Evolutionary conservation across 495 filamentous ascomycete genomes (phyloP).

Genomic region (Aspergillus homomorphus): DNA sequence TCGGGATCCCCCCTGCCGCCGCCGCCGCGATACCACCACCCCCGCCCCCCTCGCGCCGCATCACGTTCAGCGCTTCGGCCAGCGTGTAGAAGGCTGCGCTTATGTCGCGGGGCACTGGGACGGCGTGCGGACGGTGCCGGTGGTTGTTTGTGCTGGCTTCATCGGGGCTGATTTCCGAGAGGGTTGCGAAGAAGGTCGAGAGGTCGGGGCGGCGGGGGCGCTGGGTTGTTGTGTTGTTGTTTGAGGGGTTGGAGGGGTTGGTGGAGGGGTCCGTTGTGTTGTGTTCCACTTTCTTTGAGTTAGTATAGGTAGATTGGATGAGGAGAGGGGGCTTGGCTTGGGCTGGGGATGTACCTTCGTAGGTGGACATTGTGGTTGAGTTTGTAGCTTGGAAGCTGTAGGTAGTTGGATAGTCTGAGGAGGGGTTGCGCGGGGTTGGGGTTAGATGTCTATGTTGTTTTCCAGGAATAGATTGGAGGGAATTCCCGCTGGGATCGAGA

Average conservation of each 20-base stretch:
- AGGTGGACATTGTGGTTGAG: conserved; percentile 49
- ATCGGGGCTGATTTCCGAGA: conserved; percentile 59
- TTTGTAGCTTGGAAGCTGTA: neutral
- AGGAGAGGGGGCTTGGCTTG: neutral
- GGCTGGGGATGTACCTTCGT: conserved; percentile 45
- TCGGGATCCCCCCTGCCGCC: neutral
- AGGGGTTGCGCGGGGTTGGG: conserved; percentile 2
- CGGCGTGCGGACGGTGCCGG: conserved; percentile 51
- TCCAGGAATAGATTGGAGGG: conserved; percentile 2
- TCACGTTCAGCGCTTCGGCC: conserved; percentile 55
- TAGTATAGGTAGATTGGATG: neutral
- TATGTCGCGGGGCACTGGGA: conserved; percentile 70
- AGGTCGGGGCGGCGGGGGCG: conserved; percentile 72
- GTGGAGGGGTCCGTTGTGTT: conserved; percentile 51
- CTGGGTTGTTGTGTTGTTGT: conserved; percentile 20
- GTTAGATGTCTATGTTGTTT: conserved; percentile 8
- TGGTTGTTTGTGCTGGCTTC: conserved; percentile 21
- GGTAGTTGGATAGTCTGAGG: no score
- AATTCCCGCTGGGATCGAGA: neutral
- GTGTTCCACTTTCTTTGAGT: conserved; percentile 68
- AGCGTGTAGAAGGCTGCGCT: conserved; percentile 59
- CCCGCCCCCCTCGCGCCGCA: conserved; percentile 38
- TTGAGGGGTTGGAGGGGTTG: conserved; percentile 15
- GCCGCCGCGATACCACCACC: conserved; percentile 17
- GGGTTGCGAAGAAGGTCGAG: conserved; percentile 79